Evolutionary conservation across 345 rosid species (phyloP).

Genomic region (Chamaenerion angustifolium): DNA sequence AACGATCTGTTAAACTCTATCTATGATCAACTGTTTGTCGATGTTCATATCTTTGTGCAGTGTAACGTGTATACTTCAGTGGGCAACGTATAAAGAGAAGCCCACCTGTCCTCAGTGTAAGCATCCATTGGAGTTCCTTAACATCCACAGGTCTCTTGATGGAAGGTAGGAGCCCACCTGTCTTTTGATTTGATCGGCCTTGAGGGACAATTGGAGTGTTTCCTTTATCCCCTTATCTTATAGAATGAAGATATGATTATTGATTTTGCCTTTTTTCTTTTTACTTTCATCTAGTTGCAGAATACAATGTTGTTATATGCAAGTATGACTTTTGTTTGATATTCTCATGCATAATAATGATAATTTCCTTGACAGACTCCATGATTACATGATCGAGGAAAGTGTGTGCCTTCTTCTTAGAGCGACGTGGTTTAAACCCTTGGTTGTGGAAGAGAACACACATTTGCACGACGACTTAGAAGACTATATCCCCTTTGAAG

Average conservation of each 20-base stretch:
- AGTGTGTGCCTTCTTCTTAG: conserved; percentile 83
- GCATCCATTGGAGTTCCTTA: conserved; percentile 71
- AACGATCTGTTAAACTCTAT: no score
- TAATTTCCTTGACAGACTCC: conserved; percentile 29
- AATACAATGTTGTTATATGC: background rate
- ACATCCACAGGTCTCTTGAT: conserved; percentile 70
- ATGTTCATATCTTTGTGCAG: conserved; percentile 21
- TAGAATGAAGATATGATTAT: no score
- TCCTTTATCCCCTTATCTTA: no score
- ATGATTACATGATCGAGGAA: conserved; percentile 90
- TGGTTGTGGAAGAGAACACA: conserved; percentile 35
- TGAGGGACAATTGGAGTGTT: no score
- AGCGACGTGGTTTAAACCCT: conserved; percentile 71
- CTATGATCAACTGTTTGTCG: no score
- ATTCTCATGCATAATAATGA: background rate
- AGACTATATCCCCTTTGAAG: conserved; percentile 35
- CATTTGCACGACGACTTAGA: conserved; percentile 23
- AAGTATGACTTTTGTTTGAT: background rate
- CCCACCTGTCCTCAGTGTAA: conserved; percentile 92
- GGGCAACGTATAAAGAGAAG: conserved; percentile 63
- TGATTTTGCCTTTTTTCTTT: no score
- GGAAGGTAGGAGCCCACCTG: conserved; percentile 39
- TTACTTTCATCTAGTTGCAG: no score
- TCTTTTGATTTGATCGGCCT: no score
- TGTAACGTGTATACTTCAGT: conserved; percentile 75